A percentile compares a stretch with the other conserved stretches of the same genome.
Conservation (phyloP, 1,284 basidiomycete genomes). For the Somion occarium region DNA sequence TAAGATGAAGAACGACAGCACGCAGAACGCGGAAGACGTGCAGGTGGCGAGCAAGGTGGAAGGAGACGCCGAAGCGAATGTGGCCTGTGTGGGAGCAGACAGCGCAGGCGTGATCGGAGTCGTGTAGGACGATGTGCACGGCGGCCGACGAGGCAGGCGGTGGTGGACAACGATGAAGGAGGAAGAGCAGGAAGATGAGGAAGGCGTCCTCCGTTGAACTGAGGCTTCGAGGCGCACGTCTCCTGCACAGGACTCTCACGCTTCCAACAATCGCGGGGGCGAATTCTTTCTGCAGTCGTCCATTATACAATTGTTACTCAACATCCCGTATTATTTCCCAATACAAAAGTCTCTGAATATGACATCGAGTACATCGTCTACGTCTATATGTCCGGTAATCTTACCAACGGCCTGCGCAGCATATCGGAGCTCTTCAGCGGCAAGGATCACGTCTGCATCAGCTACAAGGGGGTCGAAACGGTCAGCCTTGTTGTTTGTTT, state of each 20-base stretch:
- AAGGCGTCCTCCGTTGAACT: not conserved
- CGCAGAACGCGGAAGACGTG: not conserved
- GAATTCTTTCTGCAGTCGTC: not conserved
- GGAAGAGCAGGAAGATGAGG: not conserved
- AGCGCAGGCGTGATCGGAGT: too few species aligned
- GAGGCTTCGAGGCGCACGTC: not conserved
- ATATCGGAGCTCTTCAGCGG: conserved; percentile 82
- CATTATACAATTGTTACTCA: not conserved
- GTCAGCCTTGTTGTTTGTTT: not conserved
- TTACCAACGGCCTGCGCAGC: conserved; percentile 78
- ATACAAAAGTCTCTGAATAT: conserved; percentile 86
- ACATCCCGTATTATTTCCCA: conserved; percentile 77
- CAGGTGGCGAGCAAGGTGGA: not conserved
- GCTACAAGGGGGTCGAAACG: conserved; percentile 22
- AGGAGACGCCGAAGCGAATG: not conserved
- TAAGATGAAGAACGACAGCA: too few species aligned
- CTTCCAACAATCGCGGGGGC: not conserved
- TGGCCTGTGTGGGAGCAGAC: too few species aligned
- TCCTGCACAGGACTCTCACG: too few species aligned
- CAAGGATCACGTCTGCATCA: conserved; percentile 64
- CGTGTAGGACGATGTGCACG: too few species aligned
- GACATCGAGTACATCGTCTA: conserved; percentile 77
- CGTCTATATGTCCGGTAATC: conserved; percentile 68
- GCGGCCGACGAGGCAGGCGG: too few species aligned
- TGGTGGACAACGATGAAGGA: too few species aligned